Conservation (phyloP, 2,329 filamentous ascomycete species). For the Hymenoscyphus albidus region DNA sequence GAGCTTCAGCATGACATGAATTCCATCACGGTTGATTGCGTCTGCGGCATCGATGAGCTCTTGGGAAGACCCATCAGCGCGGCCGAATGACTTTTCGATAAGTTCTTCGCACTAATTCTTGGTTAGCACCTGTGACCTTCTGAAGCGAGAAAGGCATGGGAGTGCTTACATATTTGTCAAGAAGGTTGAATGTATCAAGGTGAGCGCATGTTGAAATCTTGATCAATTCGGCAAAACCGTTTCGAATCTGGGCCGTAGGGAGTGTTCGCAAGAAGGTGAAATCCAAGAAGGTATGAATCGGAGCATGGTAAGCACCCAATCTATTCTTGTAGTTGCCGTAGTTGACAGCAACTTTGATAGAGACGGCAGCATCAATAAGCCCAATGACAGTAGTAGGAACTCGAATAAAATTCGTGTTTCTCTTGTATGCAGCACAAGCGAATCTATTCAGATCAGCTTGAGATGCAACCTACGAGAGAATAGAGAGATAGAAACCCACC, state of each 20-base stretch:
- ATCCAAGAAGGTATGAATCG: slow-evolving; percentile 68
- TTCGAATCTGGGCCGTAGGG: slow-evolving; percentile 64
- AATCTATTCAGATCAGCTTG: slow-evolving; percentile 45
- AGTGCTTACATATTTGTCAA: slow-evolving; percentile 52
- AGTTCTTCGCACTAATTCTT: slow-evolving; percentile 53
- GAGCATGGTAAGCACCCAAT: slow-evolving; percentile 66
- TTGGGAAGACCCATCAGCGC: slow-evolving; percentile 49
- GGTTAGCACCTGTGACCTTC: background rate
- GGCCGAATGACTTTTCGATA: slow-evolving; percentile 62
- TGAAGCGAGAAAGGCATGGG: background rate
- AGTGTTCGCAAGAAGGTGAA: slow-evolving; percentile 68
- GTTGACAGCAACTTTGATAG: slow-evolving; percentile 76
- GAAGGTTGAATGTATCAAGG: slow-evolving; percentile 59
- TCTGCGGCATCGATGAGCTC: slow-evolving; percentile 61
- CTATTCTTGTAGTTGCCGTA: slow-evolving; percentile 74
- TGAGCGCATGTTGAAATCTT: slow-evolving; percentile 72
- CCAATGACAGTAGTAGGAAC: slow-evolving; percentile 73
- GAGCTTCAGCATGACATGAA: slow-evolving; percentile 69
- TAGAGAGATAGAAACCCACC: slow-evolving; percentile 46
- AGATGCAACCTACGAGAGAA: background rate
- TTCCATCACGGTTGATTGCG: slow-evolving; percentile 64
- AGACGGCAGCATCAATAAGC: slow-evolving; percentile 70
- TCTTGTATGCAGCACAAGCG: slow-evolving; percentile 66
- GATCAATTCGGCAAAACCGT: slow-evolving; percentile 71
- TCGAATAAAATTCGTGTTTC: slow-evolving; percentile 71